Conservation (phyloP, 768 basidiomycete species). For the Mycena galericulata region DNA sequence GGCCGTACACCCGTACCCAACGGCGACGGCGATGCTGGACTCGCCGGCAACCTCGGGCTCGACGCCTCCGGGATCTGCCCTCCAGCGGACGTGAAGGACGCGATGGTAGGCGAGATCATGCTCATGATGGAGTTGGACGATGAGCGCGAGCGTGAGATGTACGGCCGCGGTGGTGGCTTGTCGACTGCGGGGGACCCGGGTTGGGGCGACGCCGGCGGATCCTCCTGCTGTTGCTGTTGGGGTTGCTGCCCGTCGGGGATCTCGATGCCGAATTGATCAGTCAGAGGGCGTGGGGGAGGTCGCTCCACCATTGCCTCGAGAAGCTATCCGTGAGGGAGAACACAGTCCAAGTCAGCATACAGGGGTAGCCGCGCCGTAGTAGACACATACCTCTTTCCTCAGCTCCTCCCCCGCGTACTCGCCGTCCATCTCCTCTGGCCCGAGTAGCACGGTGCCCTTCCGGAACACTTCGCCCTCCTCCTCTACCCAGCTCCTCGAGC, state of each 20-base stretch:
- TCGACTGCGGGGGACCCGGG: conserved; percentile 39
- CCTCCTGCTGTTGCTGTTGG: conserved; percentile 42
- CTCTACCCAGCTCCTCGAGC: conserved; percentile 85
- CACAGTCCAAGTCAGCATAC: conserved; percentile 10
- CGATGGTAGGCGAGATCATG: conserved; percentile 44
- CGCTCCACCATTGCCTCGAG: conserved; percentile 90
- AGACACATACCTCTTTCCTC: conserved; percentile 72
- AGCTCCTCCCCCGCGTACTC: conserved; percentile 92
- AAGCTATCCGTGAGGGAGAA: conserved; percentile 58
- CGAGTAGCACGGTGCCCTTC: conserved; percentile 85
- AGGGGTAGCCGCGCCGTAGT: neutral
- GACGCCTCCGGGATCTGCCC: conserved; percentile 19
- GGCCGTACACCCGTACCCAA: conserved; percentile 31
- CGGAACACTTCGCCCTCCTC: conserved; percentile 98
- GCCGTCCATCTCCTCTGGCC: conserved; percentile 89
- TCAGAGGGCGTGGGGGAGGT: conserved; percentile 79
- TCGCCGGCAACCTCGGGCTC: conserved; percentile 28
- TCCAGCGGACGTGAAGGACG: conserved; percentile 24
- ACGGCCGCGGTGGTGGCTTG: conserved; percentile 67
- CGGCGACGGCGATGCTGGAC: conserved; percentile 42
- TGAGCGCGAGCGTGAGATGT: conserved; percentile 68
- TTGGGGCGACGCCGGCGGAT: conserved; percentile 29
- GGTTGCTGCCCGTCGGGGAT: conserved; percentile 39
- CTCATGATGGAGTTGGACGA: conserved; percentile 58
- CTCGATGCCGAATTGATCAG: conserved; percentile 70